phyloP scores from a whole-genome alignment of 192 early-diverging fungal species.

The Backusella parvicylindrica region DNA sequence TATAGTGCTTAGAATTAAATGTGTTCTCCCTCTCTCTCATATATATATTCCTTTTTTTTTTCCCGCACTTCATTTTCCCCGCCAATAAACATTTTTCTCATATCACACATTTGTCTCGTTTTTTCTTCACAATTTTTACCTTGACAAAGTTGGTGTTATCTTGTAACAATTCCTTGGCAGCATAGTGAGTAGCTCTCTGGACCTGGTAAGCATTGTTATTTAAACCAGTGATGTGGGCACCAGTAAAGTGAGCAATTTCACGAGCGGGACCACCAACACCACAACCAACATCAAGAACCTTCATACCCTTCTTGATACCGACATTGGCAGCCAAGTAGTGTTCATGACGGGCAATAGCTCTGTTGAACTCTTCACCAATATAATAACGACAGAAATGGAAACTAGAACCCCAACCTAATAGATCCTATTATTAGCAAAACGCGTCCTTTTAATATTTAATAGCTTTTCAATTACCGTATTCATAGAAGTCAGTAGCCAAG shows the following conservation, averaged over 20 bases:
- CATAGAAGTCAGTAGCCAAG: slow-evolving; percentile 82
- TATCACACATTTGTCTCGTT: background rate
- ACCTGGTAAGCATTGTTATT: slow-evolving; percentile 98
- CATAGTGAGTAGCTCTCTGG: slow-evolving; percentile 69
- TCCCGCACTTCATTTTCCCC: background rate
- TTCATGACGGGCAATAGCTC: slow-evolving; percentile 89
- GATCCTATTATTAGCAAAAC: background rate
- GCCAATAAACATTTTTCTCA: background rate
- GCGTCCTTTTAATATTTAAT: background rate
- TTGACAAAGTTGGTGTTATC: slow-evolving; percentile 48
- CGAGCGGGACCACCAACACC: slow-evolving; percentile 96
- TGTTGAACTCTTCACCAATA: slow-evolving; percentile 68
- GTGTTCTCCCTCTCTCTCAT: background rate
- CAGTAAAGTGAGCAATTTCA: slow-evolving; percentile 88
- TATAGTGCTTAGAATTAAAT: background rate
- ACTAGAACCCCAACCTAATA: slow-evolving; percentile 79
- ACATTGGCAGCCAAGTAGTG: slow-evolving; percentile 79
- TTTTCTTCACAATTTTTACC: slow-evolving; percentile 13
- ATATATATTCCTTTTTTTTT: background rate
- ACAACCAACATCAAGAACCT: slow-evolving; percentile 91
- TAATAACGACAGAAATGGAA: slow-evolving; percentile 93
- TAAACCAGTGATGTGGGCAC: slow-evolving; percentile 85
- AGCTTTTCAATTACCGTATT: slow-evolving; percentile 43
- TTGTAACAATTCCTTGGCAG: slow-evolving; percentile 63
- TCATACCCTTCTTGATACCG: slow-evolving; percentile 61